Base-by-base conservation (phyloP, 495 filamentous ascomycete species). In the Lophiostoma macrostomum region DNA sequence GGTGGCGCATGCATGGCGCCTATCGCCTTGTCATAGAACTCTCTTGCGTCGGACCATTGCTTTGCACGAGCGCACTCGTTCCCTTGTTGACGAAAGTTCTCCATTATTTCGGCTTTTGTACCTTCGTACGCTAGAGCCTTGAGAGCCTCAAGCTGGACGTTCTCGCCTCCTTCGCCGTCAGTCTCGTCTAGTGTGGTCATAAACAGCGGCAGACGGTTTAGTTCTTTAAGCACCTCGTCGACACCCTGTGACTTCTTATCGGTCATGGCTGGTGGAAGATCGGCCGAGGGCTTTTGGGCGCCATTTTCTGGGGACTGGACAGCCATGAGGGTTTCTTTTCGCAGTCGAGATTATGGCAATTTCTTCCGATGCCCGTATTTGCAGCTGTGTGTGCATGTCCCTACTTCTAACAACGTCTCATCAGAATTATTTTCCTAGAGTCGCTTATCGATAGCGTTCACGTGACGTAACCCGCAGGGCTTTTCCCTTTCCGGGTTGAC, bases 51-150 rank as follows among this genome's bases (percentile, higher is more conserved):
- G 14, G 71, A 73, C 83, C 85, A 97, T 38, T 79, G 73, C 68
- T 84, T 84, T 50, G 73, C 76, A 50, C 76, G 75, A 57, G 90
- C 94, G 51, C 80, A 81, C 51, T 96, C 93, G 66, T 97, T 98
- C 13, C 94, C 91, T 52, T 87, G 86, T 65, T 90, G 84, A 61
- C 89, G 85, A 73, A 90, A 96, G 56, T 83, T 84, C 34, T 75
- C 67, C 11, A 80, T 84, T 31, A 91, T 82, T 65, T 98, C 94
- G 11, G 79, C 76, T 8, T 87, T 81, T 0, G 88, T 90, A 35
- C 93, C 94, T 67, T 98, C 93, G 61, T 95, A 96, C 27, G 88
- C 87, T 11, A 98, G 73, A 1, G 94, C 94, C 56, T 85, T 84
- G 27, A 98, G 70, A 0, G 94, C 93, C 61, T 95, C 89, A 6